Evolutionary conservation across 805 yeast species (phyloP), one percentile per base, ranked within the genome.

Genomic region (Wickerhamiella musiphila): DNA sequence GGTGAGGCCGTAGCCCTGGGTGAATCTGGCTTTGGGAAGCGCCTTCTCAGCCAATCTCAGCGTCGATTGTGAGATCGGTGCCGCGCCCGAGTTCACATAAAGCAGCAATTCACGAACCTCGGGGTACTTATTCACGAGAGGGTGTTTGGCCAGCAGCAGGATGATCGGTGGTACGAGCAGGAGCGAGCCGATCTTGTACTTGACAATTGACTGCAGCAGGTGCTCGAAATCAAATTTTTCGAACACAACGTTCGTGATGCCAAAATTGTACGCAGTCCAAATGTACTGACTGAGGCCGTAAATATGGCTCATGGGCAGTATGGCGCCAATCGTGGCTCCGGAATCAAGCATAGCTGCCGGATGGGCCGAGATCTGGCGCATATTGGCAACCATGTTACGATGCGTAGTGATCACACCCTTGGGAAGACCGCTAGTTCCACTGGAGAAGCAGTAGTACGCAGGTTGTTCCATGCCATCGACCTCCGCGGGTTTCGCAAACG

Each of bases 391-490:
- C 12, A 68, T 61, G 41, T 71, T 73, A 29, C 49, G 51, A 41
- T 77, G 83, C 19, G 68, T 61, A 39, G 75, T 56, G 19, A 71
- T 68, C 17, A 74, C 86, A 45, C 86, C 86, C 57, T 78, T 78
- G 39, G 86, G 81, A 26, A 73, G 66, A 35, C 90, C 84, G n/a
- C 54, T 49, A 14, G 58, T 51, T 4, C 56, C 54, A 2, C 48
- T 42, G 5, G 53, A 51, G 35, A 51, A 48, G 41, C 51, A 45
- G 39, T 44, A 46, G 34, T 49, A 48, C 2, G 52, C 53, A 12
- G 33, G 39, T 18, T 41, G 37, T 9, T 24, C 18, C 8, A 14
- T 24, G 5, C 38, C 39, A 23, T 44, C 37, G 12, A 42, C 34
- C 24, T 24, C 20, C 3, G 30, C 34, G 20, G 32, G 33, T 6